Conservation (phyloP, 1,284 basidiomycete species). For the Laetiporus sulphureus region DNA sequence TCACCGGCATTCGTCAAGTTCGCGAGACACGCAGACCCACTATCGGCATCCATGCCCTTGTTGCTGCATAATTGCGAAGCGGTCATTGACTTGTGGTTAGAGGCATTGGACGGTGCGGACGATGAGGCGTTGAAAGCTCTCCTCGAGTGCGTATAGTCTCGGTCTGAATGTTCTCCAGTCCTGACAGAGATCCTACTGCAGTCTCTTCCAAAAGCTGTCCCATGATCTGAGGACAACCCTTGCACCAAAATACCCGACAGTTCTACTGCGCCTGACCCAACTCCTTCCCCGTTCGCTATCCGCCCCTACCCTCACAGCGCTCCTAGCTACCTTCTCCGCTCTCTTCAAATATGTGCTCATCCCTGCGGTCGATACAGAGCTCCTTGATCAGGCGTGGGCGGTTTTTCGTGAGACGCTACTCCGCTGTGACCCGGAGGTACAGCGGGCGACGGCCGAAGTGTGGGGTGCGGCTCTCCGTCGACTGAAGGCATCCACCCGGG, state of each 20-base stretch:
- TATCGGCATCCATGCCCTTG: conserved; percentile 75
- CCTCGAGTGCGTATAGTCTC: conserved; percentile 57
- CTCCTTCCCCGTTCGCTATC: conserved; percentile 55
- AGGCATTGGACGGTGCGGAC: conserved; percentile 47
- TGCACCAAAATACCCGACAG: conserved; percentile 45
- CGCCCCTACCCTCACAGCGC: conserved; percentile 50
- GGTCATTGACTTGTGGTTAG: conserved; percentile 57
- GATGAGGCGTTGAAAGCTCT: conserved; percentile 64
- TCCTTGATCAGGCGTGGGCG: conserved; percentile 54
- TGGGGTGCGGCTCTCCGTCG: conserved; percentile 68
- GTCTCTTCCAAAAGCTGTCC: conserved; percentile 66
- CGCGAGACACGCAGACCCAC: conserved; percentile 47
- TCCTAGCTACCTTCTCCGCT: conserved; percentile 58
- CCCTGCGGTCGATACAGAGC: conserved; percentile 42
- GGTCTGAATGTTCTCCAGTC: background rate
- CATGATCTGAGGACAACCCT: conserved; percentile 73
- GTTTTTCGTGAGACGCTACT: conserved; percentile 42
- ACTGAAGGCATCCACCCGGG: conserved; percentile 47
- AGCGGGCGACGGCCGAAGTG: conserved; percentile 68
- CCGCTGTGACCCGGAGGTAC: conserved; percentile 59
- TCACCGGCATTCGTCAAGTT: conserved; percentile 72
- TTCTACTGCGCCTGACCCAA: conserved; percentile 47
- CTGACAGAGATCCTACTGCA: conserved; percentile 23
- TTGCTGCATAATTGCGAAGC: conserved; percentile 76
- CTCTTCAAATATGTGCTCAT: conserved; percentile 68